phyloP scores from a whole-genome alignment of 805 yeast genomes.

The Wickerhamiella allomyrinae region DNA sequence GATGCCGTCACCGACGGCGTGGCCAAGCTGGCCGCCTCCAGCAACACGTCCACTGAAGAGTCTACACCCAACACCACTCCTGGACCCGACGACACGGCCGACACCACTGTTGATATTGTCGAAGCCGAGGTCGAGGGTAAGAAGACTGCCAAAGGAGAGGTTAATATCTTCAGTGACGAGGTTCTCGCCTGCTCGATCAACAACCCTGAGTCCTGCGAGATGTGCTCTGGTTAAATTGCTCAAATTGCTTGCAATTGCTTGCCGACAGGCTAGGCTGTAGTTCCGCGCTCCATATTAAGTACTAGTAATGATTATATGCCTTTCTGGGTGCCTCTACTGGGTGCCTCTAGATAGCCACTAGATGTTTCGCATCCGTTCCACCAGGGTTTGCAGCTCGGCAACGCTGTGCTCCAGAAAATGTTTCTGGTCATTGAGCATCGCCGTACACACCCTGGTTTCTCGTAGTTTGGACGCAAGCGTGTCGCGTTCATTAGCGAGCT shows the following conservation, averaged over 20 bases:
- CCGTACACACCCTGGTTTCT: no score
- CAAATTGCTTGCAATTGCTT: no score
- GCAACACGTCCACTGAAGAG: neutral
- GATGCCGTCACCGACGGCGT: constrained; percentile 7
- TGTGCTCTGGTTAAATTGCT: constrained; percentile 80
- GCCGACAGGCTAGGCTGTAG: no score
- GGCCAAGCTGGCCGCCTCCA: constrained; percentile 5
- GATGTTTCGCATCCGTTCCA: no score
- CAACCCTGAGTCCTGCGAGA: constrained; percentile 94
- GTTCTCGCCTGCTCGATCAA: constrained; percentile 94
- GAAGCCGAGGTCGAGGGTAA: constrained; percentile 17
- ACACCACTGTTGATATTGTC: constrained; percentile 6
- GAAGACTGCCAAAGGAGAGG: constrained; percentile 34
- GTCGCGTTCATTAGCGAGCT: no score
- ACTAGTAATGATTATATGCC: neutral
- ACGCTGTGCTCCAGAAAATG: no score
- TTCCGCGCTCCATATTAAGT: neutral
- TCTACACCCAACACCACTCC: constrained; percentile 2
- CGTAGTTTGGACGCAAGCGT: no score
- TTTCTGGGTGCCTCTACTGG: no score
- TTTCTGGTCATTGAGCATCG: no score
- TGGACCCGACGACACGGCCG: constrained; percentile 4
- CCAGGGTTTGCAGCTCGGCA: no score
- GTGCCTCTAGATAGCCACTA: no score
- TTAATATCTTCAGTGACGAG: constrained; percentile 78